A percentile compares a stretch with the other conserved stretches of the same genome.
Conservation (phyloP, 192 early-diverging fungal genomes). For the Coemansia sp. region DNA sequence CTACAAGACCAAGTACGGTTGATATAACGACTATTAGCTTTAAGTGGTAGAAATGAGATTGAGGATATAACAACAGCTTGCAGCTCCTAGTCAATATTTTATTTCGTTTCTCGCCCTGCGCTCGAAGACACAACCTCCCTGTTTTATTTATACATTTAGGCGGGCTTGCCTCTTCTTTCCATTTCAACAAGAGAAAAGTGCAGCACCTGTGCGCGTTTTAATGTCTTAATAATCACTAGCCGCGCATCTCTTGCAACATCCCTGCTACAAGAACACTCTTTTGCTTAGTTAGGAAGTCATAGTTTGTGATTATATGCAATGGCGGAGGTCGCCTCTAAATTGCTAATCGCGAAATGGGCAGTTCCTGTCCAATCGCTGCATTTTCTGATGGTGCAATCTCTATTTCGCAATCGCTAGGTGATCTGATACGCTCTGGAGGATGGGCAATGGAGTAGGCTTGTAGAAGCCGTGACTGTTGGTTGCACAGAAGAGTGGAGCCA, state of each 20-base stretch:
- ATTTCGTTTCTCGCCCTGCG: background rate
- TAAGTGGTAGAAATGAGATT: background rate
- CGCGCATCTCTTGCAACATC: too few species aligned
- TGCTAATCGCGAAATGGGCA: slow-evolving; percentile 1
- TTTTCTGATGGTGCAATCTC: slow-evolving; percentile 14
- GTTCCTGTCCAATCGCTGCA: slow-evolving; percentile 21
- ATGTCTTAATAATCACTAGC: background rate
- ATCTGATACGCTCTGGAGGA: too few species aligned
- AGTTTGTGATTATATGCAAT: slow-evolving; percentile 14
- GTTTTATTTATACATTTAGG: too few species aligned
- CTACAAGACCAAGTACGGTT: too few species aligned
- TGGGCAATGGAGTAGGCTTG: too few species aligned
- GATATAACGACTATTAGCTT: background rate
- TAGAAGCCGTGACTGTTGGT: too few species aligned
- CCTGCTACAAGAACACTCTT: background rate
- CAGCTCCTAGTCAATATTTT: background rate
- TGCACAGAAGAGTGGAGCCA: too few species aligned
- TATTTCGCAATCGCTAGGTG: background rate
- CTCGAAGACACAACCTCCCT: too few species aligned
- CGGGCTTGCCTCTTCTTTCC: too few species aligned
- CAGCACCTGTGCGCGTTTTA: too few species aligned
- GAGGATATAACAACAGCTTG: background rate
- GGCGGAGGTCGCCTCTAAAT: slow-evolving; percentile 18
- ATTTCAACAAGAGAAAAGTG: background rate
- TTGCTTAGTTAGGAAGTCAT: background rate